These are phyloP conservation scores for Ricinus communis DNA, from an alignment of 345 rosid species.

Conservation along the genomic window DNA sequence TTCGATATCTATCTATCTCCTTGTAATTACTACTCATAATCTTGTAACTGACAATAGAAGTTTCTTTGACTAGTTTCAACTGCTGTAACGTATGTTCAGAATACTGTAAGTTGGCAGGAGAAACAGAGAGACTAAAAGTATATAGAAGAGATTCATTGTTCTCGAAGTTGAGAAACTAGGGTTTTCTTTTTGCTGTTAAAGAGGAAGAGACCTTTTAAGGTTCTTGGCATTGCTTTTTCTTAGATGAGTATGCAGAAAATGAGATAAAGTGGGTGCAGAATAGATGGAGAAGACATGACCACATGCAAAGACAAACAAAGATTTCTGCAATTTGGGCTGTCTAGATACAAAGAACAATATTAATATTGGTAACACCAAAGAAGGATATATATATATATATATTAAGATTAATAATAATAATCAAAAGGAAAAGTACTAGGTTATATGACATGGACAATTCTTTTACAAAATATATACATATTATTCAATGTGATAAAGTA, in stretches of 20 bases:
- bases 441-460: too few relatives aligned
- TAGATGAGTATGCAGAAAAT: slow-evolving; percentile 4
- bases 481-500: background rate
- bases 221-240: slow-evolving; percentile 13
- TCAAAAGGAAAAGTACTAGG: too few relatives aligned
- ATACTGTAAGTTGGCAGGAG: slow-evolving; percentile 1
- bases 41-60: slow-evolving; percentile 20
- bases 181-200: slow-evolving; percentile 8
- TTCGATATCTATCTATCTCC: background rate
- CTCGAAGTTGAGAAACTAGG: slow-evolving; percentile 22
- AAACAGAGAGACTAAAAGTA: background rate
- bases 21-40: too few relatives aligned
- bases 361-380: too few relatives aligned
- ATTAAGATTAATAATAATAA: background rate
- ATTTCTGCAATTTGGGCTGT: too few relatives aligned
- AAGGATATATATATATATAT: background rate
- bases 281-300: slow-evolving; percentile 3
- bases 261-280: background rate
- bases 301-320: background rate
- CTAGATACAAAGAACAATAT: too few relatives aligned
- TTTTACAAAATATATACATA: background rate
- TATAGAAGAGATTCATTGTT: background rate
- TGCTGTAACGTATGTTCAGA: slow-evolving; percentile 19
- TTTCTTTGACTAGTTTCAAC: background rate
- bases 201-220: slow-evolving; percentile 15